These are phyloP conservation scores for Meira nashicola DNA, from an alignment of 1,284 basidiomycete species.

Conservation along the genomic window DNA sequence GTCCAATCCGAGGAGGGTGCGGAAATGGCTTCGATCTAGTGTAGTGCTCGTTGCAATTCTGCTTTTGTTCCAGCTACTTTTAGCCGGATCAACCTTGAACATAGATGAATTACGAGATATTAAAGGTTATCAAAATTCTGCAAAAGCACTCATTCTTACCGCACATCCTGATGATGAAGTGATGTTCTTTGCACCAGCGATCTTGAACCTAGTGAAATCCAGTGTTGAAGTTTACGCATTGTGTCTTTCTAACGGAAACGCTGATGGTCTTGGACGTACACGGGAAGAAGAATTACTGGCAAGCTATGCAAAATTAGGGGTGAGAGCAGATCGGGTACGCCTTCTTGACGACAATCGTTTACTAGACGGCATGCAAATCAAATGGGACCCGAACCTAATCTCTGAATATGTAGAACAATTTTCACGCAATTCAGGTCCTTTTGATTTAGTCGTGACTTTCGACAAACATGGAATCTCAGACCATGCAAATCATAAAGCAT, in stretches of 20 bases:
- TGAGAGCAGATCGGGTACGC: slow-evolving; percentile 61
- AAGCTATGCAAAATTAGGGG: slow-evolving; percentile 60
- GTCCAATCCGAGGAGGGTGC: too few species aligned
- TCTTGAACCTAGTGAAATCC: slow-evolving; percentile 59
- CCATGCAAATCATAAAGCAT: slow-evolving; percentile 83
- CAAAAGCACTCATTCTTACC: slow-evolving; percentile 63
- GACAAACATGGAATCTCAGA: slow-evolving; percentile 73
- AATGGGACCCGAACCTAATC: slow-evolving; percentile 61
- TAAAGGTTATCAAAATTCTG: neutral
- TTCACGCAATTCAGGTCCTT: slow-evolving; percentile 9
- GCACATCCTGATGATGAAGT: slow-evolving; percentile 89
- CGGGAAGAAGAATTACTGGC: slow-evolving; percentile 65
- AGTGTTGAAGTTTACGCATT: slow-evolving; percentile 54
- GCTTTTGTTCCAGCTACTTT: too few species aligned
- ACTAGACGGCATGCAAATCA: slow-evolving; percentile 68
- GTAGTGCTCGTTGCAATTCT: too few species aligned
- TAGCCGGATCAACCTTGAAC: too few species aligned
- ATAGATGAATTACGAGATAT: too few species aligned
- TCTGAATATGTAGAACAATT: slow-evolving; percentile 38
- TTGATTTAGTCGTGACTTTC: slow-evolving; percentile 64
- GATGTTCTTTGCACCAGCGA: slow-evolving; percentile 82
- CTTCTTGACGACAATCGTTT: slow-evolving; percentile 68
- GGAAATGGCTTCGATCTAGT: too few species aligned
- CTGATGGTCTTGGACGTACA: slow-evolving; percentile 69
- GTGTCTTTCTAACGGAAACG: slow-evolving; percentile 63